Base-by-base conservation (phyloP, 345 rosid species). In the Murraya koenigii region DNA sequence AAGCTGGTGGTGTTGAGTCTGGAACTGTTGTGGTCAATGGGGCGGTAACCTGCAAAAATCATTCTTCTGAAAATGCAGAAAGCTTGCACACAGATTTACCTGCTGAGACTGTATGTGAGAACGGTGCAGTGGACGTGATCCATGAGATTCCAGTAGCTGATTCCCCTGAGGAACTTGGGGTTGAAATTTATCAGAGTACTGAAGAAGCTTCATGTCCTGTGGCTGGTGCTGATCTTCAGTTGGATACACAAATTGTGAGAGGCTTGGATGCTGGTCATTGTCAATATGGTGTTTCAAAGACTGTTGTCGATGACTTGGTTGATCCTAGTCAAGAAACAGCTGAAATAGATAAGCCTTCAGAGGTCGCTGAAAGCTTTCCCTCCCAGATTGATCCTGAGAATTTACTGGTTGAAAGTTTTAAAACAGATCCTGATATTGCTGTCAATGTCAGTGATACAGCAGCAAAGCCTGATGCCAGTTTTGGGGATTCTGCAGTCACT, bases 281-380 rank as follows among this genome's bases (percentile, higher is more conserved):
- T 35, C 69, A 82, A 60, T 83, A 80, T 32, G 72, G 25, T 26
- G 75, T 74, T 78, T 69, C 79, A 38, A 82, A 78, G 9, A 47
- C 79, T 9, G 75, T 71, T 41, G 70, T 75, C 69, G 70, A 77
- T 56, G 85, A 75, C 59, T 56, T 71, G 6, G 56, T 72, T 71
- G 85, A 77, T 77, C 66, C 82, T 64, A 76, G 59, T 82, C 85
- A 82, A 79, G 82, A 68, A 63, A 66, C 81, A 62, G 26, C 84
- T 56, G 77, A 84, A 66, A 74, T 67, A 74, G 41, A 33, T 71
- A 78, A 35, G 75, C 32, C 74, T 33, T 75, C 85, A 64, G 88
- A 80, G 68, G 59, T 58, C 55, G 77, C 35, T 60, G 84, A 76
- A 79, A 74, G 60, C 9, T 56, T 77, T 47, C 76, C 85, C 44